Evolutionary conservation across 352 stramenopile species (phyloP).

Genomic region (Phytophthora vignae): DNA sequence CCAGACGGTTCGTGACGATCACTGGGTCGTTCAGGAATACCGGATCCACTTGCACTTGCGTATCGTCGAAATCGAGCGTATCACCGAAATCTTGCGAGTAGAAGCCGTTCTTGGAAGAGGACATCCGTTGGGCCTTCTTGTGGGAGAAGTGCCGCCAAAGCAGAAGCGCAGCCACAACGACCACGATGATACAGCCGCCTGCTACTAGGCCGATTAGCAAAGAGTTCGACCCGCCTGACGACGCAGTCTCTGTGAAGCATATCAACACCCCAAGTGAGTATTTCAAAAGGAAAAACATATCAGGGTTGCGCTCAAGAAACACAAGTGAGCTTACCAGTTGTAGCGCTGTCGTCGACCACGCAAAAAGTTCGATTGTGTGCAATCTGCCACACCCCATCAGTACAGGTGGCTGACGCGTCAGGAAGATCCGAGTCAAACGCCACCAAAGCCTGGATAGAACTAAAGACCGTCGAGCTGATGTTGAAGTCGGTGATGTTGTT

Average conservation of each 20-base stretch:
- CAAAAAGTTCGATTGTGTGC: conserved; percentile 40
- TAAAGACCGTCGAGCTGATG: conserved; percentile 38
- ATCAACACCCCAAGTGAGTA: not conserved
- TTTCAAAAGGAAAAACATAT: not conserved
- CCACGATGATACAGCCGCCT: conserved; percentile 30
- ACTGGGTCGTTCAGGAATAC: conserved; percentile 53
- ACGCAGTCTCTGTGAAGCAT: conserved; percentile 10
- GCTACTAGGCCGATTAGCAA: conserved; percentile 38
- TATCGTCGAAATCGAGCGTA: conserved; percentile 45
- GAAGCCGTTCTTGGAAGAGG: conserved; percentile 42
- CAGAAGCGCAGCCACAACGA: conserved; percentile 20
- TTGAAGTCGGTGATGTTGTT: conserved; percentile 48
- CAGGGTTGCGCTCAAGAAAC: not conserved
- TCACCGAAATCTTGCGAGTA: conserved; percentile 40
- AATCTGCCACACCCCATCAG: conserved; percentile 36
- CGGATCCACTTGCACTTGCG: conserved; percentile 40
- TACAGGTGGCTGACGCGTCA: conserved; percentile 26
- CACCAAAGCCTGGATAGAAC: conserved; percentile 28
- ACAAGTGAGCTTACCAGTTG: conserved; percentile 16
- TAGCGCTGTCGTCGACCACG: conserved; percentile 20
- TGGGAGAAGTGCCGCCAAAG: conserved; percentile 24
- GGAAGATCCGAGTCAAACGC: conserved; percentile 37
- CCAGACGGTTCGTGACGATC: conserved; percentile 54
- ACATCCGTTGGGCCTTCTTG: conserved; percentile 24
- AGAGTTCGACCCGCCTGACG: conserved; percentile 20